Base-by-base conservation (phyloP, 495 filamentous ascomycete genomes). In the Cercophora newfieldiana region DNA sequence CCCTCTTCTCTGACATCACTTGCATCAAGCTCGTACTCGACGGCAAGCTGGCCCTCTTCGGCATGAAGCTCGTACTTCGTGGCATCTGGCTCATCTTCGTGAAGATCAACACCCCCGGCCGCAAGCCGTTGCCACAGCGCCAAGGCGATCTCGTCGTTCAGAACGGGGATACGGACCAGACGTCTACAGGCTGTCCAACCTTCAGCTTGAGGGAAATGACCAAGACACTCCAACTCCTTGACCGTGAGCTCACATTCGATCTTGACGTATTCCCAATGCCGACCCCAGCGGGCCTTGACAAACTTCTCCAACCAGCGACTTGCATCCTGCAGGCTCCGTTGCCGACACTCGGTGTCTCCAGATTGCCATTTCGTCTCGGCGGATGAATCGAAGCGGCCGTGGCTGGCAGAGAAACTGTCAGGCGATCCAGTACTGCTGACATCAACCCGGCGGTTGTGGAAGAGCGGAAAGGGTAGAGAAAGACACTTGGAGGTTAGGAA, bases 101-200 rank as follows among this genome's bases (percentile, higher is more conserved):
- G 37, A 2, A 6, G 2, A 2, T 44, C 37, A 16, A 16, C 37
- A 14, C 6, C 7, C 7, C 12, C 47, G 18, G 21, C 53, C 16
- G 49, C 48, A 0, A 74, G 69, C 4, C 55, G 28, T 48, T 56
- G 16, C 65, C 66, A 74, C 30, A 74, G 62, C 0, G 66, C 62
- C 19, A 59, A 26, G 48, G 54, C 64, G 7, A 74, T 66, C 59
- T 72, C 64, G 19, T 70, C 68, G 59, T 68, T 47, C 50, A 72
- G 65, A 47, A 64, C 69, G 1, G 72, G 69, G n/a, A 63, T 64
- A 0, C 61, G 58, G 53, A 74, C 56, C 8, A 74, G 63, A 7
- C 54, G 48, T 0, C 59, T 51, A 57, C 69, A 74, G 24, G 60
- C 58, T 0, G 16, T 57, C 2, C 25, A 64, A 10, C 72, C 72